Percentiles rank a stretch among this genome's conserved stretches.
Evolutionary conservation across 345 rosid genomes (phyloP).

Genomic region (Lenwebbia sp.): DNA sequence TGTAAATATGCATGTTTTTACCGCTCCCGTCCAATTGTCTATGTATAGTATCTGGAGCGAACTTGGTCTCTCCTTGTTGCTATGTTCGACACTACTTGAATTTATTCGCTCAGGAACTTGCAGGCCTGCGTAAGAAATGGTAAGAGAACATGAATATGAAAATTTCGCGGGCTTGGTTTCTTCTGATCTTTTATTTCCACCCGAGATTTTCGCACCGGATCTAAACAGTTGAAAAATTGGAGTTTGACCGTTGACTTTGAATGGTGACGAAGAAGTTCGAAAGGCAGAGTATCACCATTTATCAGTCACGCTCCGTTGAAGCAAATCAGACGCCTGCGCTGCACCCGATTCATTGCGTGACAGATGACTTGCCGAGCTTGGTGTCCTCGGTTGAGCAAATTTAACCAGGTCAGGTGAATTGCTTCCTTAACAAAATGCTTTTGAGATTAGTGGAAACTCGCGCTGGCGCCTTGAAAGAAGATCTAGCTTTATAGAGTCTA

Average conservation of each 20-base stretch:
- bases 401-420: not conserved
- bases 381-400: not conserved
- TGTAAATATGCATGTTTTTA: not conserved
- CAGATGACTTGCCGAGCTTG: not conserved
- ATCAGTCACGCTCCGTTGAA: not conserved
- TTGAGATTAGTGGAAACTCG: not conserved
- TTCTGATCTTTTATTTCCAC: not conserved
- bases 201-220: not conserved
- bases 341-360: not conserved
- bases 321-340: not conserved
- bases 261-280: not conserved
- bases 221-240: not conserved
- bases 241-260: not conserved
- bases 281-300: not conserved
- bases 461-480: not conserved
- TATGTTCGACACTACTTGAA: not conserved
- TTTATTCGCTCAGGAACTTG: not conserved
- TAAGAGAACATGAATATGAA: not conserved
- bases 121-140: not conserved
- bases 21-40: not conserved
- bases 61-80: not conserved
- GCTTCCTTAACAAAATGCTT: not conserved
- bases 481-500: not conserved
- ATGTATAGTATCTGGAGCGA: not conserved
- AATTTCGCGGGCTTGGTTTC: not conserved